Base-by-base conservation (phyloP, 495 filamentous ascomycete species). In the Tuber brumale region DNA sequence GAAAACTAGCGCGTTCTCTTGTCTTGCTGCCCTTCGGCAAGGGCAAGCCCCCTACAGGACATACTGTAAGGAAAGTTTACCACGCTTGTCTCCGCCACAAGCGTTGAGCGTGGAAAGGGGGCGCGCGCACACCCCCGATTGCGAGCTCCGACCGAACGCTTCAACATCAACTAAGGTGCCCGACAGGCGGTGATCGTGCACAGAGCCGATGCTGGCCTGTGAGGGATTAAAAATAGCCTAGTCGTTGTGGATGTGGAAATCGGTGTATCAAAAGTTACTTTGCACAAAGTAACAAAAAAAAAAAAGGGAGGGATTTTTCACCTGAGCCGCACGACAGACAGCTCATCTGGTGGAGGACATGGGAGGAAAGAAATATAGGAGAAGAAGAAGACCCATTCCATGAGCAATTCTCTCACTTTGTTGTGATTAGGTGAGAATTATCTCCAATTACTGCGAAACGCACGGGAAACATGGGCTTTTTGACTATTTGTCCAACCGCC, bases 171-270 rank as follows among this genome's bases (percentile, higher is more conserved):
- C 27, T 2, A 6, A 35, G 27, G 57, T 66, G 27, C 5, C 57
- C 57, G 57, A 19, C 57, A 14, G 57, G 57, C 57, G 57, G 57
- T 66, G 27, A 66, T 35, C 27, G 57, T 35, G 57, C 57, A 66
- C 57, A 66, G 57, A 35, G 57, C 57, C 27, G 57, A 66, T 66
- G 57, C 27, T 66, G 57, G 57, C 3, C 57, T 66, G 27, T 66
- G 57, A 66, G 57, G 27, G 57, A 66, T 66, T 66, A 66, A 66
- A 66, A 66, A 66, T 66, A 66, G 57, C 16, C 57, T 4, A 35
- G 57, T 35, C 27, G 14, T 27, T 66, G 57, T 66, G 27, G 57
- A 31, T 35, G 57, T 8, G 57, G 14, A 14, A 66, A 66, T 35
- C 27, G 57, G 57, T 66, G 27, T 66, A 66, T 66, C 57, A 66